A percentile compares a stretch with the other conserved stretches of the same genome.
Evolutionary conservation across 1,284 basidiomycete species (phyloP).

Genomic region (Fomitopsis palustris): DNA sequence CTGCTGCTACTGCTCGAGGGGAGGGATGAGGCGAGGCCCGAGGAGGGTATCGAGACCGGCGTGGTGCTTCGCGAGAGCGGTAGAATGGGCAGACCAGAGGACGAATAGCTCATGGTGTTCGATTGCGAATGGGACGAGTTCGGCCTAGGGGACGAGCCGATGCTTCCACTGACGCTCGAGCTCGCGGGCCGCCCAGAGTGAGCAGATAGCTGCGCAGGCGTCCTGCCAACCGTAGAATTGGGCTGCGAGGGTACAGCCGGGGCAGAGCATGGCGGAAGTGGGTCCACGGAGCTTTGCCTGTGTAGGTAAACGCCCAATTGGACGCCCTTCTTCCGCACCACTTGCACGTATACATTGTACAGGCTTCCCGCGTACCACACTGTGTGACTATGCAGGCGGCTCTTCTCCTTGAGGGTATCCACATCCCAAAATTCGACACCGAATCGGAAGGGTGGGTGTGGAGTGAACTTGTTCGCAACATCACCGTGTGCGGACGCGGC

Average conservation of each 20-base stretch:
- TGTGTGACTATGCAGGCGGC: constrained; percentile 71
- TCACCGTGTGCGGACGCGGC: constrained; percentile 29
- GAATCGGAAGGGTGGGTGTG: constrained; percentile 77
- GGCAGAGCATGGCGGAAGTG: constrained; percentile 46
- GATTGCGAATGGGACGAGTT: constrained; percentile 12
- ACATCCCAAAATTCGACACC: constrained; percentile 91
- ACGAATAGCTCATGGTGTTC: constrained; percentile 34
- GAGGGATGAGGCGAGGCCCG: constrained; percentile 16
- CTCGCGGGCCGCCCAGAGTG: constrained; percentile 11
- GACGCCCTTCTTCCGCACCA: constrained; percentile 68
- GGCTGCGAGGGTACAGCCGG: constrained; percentile 14
- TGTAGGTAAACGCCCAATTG: constrained; percentile 92
- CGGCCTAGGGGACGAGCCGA: constrained; percentile 15
- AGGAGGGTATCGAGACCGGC: constrained; percentile 24
- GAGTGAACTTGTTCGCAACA: constrained; percentile 52
- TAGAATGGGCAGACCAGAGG: constrained; percentile 21
- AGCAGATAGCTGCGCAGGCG: neutral
- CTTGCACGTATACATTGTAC: constrained; percentile 87
- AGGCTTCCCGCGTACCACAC: constrained; percentile 79
- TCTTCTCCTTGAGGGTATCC: constrained; percentile 80
- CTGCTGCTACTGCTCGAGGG: constrained; percentile 7
- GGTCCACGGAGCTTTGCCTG: constrained; percentile 74
- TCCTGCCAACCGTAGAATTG: neutral
- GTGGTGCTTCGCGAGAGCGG: constrained; percentile 38
- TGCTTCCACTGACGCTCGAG: neutral